Evolutionary conservation across 1,284 basidiomycete species (phyloP), one percentile per base, ranked within the genome.

Genomic region (Naganishia albida): DNA sequence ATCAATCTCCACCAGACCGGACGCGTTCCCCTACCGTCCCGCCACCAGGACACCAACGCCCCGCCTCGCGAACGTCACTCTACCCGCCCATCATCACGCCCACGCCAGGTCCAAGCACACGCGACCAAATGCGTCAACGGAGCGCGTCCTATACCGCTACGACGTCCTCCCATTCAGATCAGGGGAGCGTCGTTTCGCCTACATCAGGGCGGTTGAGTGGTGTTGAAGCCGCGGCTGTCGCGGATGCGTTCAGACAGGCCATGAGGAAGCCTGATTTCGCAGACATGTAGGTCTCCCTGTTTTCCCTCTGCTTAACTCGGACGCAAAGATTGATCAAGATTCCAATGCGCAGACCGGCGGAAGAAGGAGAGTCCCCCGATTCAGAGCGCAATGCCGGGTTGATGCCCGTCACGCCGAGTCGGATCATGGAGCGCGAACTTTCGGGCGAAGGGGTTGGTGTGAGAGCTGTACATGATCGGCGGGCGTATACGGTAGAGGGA

Each of bases 361-460:
- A 64, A 34, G 67, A 67, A 63, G 67, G 52, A 25, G 55, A 59
- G 20, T 60, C 56, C 18, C 63, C 63, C 8, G 63, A 62, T 15
- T 49, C 52, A 23, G 63, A 64, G 30, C 48, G 15, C 13, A 23
- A 26, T 15, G 60, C n/a, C n/a, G 51, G 44, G 28, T 30, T 28
- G 50, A 44, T 46, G 40, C 64, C 49, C 26, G 30, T 46, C 34
- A 62, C 67, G 18, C 59, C 63, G 25, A 57, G 60, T 42, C 20
- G 48, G 20, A 55, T 68, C 12, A 63, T 66, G 59, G 30, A 55
- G 16, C 49, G 51, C n/a, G 64, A 65, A 16, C 43, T 68, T 3
- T 48, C 65, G n/a, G 64, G 60, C 23, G 67, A 68, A 38, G 67
- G 67, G 3, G 67, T 68, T 7, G 67, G 67, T 30, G 46, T 68